Evolutionary conservation across 2,329 filamentous ascomycete species (phyloP), one percentile per base, ranked within the genome.

Genomic region (Pyricularia sp.): DNA sequence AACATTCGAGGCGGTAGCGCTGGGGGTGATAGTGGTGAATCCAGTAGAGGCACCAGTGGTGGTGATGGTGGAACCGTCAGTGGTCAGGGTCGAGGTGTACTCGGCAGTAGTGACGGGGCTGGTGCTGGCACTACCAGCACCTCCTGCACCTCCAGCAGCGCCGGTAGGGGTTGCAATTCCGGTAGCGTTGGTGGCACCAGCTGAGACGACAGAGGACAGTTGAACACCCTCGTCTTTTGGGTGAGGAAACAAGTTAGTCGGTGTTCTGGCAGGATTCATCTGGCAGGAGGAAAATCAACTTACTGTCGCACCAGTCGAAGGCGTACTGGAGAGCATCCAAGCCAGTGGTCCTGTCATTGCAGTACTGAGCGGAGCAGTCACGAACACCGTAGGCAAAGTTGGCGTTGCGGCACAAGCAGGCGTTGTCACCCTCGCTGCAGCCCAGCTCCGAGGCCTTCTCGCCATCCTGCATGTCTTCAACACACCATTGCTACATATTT

Each of bases 331-430:
- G 74, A 69, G 77, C 79, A 61, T 76, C 71, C 42, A 75, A 72
- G 66, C 80, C 80, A 65, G 79, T 75, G 20, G 76, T 72, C 17
- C 72, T 69, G 68, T 69, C 72, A 31, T 63, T 69, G 78, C 83
- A 85, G 64, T 78, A 76, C 76, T 81, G 76, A 71, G 73, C 71
- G 23, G 83, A 80, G 77, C 84, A 86, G 78, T 86, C 84, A 69
- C 80, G 82, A 70, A 86, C 76, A 68, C 84, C 84, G 71, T 80
- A 84, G 69, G 77, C 73, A 76, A 84, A 86, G 78, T 84, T 73
- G 64, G 71, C 59, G 71, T 83, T 81, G 69, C 74, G 73, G 79
- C 84, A 86, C 17, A 85, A 78, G 76, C 84, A 86, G 66, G 73
- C 72, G 61, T 78, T 50, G 70, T 84, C 82, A 59, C 74, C 74